A percentile compares a stretch with the other conserved stretches of the same genome.
Evolutionary conservation across 257 asterid species (phyloP).

Genomic region (Perilla frutescens): DNA sequence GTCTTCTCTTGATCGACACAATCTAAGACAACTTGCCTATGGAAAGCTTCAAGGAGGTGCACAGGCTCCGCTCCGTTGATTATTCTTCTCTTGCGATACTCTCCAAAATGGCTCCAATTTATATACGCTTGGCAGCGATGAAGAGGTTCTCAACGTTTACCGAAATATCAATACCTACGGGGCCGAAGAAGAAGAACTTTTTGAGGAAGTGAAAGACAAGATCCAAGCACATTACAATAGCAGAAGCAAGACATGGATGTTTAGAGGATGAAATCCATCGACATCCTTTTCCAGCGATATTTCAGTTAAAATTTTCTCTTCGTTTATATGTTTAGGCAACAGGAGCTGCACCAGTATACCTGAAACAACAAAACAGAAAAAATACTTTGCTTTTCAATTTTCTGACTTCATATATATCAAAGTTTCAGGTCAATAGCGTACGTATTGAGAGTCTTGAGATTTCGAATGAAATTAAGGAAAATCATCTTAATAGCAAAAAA

Average conservation of each 20-base stretch:
- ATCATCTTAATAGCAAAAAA: neutral
- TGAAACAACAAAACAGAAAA: conserved; percentile 40
- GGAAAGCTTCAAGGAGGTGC: conserved; percentile 33
- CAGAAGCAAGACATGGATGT: too few species aligned
- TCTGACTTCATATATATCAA: neutral
- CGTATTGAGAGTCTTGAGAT: neutral
- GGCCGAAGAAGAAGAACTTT: neutral
- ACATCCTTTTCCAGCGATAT: conserved; percentile 90
- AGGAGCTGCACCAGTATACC: conserved; percentile 97
- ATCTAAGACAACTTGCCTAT: neutral
- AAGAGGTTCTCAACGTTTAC: conserved; percentile 32
- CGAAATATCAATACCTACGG: conserved; percentile 16
- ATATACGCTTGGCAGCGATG: conserved; percentile 40
- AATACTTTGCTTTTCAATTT: neutral
- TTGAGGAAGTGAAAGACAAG: conserved; percentile 1
- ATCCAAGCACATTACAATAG: too few species aligned
- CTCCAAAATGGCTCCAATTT: neutral
- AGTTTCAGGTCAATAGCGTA: neutral
- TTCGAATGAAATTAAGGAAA: neutral
- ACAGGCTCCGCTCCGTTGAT: neutral
- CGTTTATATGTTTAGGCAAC: conserved; percentile 87
- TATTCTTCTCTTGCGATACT: neutral
- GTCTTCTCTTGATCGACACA: neutral
- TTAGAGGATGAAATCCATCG: conserved; percentile 94
- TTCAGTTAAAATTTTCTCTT: conserved; percentile 77